Evolutionary conservation across 1,139 yeast genomes (phyloP), one percentile per base, ranked within the genome.

Genomic region (Nakaseomyces uthaithaninus): DNA sequence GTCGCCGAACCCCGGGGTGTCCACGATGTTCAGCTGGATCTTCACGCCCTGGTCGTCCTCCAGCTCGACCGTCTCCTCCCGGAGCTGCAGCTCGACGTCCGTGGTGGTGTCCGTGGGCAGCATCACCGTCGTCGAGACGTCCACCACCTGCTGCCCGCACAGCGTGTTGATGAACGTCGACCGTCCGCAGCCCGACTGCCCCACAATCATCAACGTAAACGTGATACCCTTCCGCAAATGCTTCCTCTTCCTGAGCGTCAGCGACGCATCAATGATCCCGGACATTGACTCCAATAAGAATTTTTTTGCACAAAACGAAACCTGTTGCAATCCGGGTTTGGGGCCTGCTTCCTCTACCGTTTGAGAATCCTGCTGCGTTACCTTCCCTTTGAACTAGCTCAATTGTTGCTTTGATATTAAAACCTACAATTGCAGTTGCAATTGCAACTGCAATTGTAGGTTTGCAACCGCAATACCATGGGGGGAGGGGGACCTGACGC

Each of bases 141-240:
- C 76, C 26, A 79, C 80, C 27, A 79, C 80, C 51, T 82, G 79
- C 48, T 91, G 94, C 36, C 94, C 95, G 66, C 97, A 89, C 42
- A 89, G 67, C 36, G 94, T 80, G 65, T 86, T 85, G 50, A 87
- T 71, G 54, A 87, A 84, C 0, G 94, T 79, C 2, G 94, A 75
- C 59, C 93, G 81, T 2, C 95, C 95, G 7, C 80, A 69, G 1
- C 95, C 95, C 15, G 81, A 69, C 37, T 71, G 72, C 10, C 96
- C 96, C 27, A 80, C 83, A 7, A 86, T 82, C 87, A 87, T 78
- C 40, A 86, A 54, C 27, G 86, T 80, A 59, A 89, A 84, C 55
- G 85, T 83, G 53, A 86, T 75, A 27, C 94, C 96, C 59, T 85
- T 80, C 59, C 82, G 83, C 59, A 84, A 75, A 57, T 85, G 91